Base-by-base conservation (phyloP, 1,284 basidiomycete genomes). In the Pseudozyma flocculosa region DNA sequence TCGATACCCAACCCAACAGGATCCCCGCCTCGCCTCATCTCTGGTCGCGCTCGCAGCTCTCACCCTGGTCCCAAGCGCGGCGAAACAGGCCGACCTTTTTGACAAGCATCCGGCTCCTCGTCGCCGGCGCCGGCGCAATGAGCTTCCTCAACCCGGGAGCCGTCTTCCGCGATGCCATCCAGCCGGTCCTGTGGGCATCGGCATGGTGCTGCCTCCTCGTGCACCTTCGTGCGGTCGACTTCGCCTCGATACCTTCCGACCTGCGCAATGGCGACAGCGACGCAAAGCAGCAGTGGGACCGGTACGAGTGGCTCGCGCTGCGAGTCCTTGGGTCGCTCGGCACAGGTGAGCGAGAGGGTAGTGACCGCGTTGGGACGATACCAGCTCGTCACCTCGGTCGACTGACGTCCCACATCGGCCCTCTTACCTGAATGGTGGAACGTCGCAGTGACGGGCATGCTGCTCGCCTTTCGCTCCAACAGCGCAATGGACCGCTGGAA, bases 381-480 rank as follows among this genome's bases (percentile, higher is more conserved):
- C n/a, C n/a, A n/a, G n/a, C n/a, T n/a, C n/a, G n/a, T n/a, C n/a
- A n/a, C n/a, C n/a, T n/a, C n/a, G n/a, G n/a, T n/a, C n/a, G n/a
- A n/a, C n/a, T n/a, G n/a, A n/a, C n/a, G n/a, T n/a, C n/a, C n/a
- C n/a, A n/a, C n/a, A n/a, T n/a, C n/a, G n/a, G n/a, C n/a, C n/a
- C n/a, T n/a, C n/a, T n/a, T n/a, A n/a, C n/a, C n/a, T n/a, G n/a
- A n/a, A n/a, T n/a, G n/a, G n/a, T n/a, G n/a, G n/a, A n/a, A n/a
- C n/a, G n/a, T n/a, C n/a, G n/a, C 38, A 40, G 61, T 65, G 17
- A 65, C 61, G 0, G 61, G 61, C 3, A 38, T 67, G 17, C 34
- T 67, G 30, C 44, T 67, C 14, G 64, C 64, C 0, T 67, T 67
- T 21, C 44, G 64, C 13, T 58, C 52, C 18, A 67, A 67, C 43